Evolutionary conservation across 345 rosid species (phyloP), one percentile per base, ranked within the genome.

Genomic region (Populus davidiana): DNA sequence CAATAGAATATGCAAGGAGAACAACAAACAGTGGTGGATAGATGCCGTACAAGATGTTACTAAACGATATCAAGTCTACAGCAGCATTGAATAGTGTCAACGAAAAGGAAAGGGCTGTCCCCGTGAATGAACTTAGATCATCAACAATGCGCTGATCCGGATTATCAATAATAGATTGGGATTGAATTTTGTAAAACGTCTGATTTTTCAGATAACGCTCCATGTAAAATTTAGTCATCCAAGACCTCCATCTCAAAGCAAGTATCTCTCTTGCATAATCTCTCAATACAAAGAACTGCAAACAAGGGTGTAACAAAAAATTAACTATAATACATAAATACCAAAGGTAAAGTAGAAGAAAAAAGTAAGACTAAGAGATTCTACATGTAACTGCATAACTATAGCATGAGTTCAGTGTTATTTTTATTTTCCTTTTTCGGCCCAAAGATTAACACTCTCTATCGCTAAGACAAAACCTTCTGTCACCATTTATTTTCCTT

Each of bases 91-190:
- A 89, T 72, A 93, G 87, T 1, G 89, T 85, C 87, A 93, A 81
- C 20, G 99, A 92, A 91, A 95, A 95, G 67, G 98, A 83, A 75
- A 95, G 90, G 35, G 98, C 94, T 9, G 97, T 90, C 59, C 91
- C 91, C 1, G 99, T 90, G 90, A 95, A 93, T 73, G 98, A 87
- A 75, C 96, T 93, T 11, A 93, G 83, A 79, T 95, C 98, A 71
- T 95, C 99, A 73, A 92, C 96, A 79, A 93, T 90, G 59, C 99
- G 96, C 86, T 93, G 99, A 82, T 95, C 99, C 2, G 98, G 97
- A 85, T 95, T 93, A 81, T 95, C 99, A 69, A 95, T 88, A 72
- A 93, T 85, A 44, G 98, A 91, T 67, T 93, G 99, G 52, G 99
- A 95, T 63, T 95, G 99, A 71, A 95, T 95, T 75, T 91, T 93